Evolutionary conservation across 2,329 filamentous ascomycete genomes (phyloP).

Genomic region (Aspergillus vadensis): DNA sequence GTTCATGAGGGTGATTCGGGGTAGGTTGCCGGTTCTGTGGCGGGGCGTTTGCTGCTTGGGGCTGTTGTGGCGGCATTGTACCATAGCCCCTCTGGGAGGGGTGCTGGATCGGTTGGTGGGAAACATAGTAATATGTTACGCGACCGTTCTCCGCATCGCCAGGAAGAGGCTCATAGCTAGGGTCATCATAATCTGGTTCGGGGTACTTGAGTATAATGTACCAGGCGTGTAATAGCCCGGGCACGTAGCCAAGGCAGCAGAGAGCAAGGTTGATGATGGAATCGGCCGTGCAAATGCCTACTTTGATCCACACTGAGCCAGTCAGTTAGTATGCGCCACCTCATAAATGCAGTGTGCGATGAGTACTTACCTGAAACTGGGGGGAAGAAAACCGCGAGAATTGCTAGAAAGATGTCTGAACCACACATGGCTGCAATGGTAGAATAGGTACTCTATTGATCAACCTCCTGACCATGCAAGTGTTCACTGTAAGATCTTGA

Average conservation of each 20-base stretch:
- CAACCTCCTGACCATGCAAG: constrained; percentile 5
- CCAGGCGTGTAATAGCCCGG: constrained; percentile 92
- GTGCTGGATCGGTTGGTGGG: constrained; percentile 47
- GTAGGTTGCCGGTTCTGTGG: constrained; percentile 18
- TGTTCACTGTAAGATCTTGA: not conserved
- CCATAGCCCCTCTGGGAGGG: constrained; percentile 41
- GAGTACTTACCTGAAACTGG: constrained; percentile 55
- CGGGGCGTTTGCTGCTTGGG: constrained; percentile 16
- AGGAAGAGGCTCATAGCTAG: constrained; percentile 64
- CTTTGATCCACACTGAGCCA: constrained; percentile 85
- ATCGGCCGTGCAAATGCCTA: constrained; percentile 88
- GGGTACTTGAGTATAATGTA: constrained; percentile 95
- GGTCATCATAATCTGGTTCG: constrained; percentile 65
- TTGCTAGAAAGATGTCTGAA: constrained; percentile 62
- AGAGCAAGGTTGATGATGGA: constrained; percentile 94
- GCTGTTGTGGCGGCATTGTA: constrained; percentile 38
- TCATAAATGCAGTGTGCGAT: constrained; percentile 12
- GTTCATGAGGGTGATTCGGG: constrained; percentile 27
- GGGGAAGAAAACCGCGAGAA: constrained; percentile 64
- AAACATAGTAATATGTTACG: constrained; percentile 78
- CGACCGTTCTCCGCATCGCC: constrained; percentile 47
- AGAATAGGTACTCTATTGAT: constrained; percentile 4
- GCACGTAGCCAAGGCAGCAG: constrained; percentile 75
- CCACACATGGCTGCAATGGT: constrained; percentile 53
- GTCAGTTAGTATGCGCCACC: constrained; percentile 33